Evolutionary conservation across 2,329 filamentous ascomycete species (phyloP).

Genomic region (Claviceps pazoutovae): DNA sequence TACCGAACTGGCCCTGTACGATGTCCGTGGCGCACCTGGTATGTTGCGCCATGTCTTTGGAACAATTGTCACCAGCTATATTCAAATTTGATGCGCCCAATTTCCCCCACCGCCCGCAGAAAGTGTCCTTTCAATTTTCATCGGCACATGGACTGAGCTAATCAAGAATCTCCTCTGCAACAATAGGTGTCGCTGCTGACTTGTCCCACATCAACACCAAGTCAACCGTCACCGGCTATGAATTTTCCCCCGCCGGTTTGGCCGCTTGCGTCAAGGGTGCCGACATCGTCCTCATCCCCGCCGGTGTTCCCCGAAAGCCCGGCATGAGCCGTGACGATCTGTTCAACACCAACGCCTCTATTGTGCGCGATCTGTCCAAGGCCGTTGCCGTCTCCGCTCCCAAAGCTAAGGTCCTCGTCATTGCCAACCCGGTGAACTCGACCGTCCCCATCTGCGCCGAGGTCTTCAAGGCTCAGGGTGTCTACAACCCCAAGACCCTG

Average conservation of each 20-base stretch:
- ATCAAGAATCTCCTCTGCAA: neutral
- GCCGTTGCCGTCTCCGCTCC: constrained; percentile 78
- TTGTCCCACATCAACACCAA: constrained; percentile 99
- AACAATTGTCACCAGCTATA: neutral
- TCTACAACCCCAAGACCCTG: constrained; percentile 98
- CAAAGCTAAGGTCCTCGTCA: constrained; percentile 91
- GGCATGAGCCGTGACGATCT: constrained; percentile 99
- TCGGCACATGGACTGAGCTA: neutral
- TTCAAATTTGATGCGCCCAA: constrained; percentile 5
- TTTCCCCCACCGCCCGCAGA: neutral
- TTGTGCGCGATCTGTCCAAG: constrained; percentile 96
- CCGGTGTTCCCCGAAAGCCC: constrained; percentile 96
- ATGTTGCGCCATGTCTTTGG: constrained; percentile 25
- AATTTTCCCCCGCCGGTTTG: constrained; percentile 62
- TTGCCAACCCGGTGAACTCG: constrained; percentile 99
- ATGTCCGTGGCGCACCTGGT: constrained; percentile 91
- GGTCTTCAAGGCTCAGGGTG: constrained; percentile 86
- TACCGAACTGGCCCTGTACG: constrained; percentile 88
- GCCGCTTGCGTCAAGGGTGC: constrained; percentile 67
- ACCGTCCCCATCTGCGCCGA: constrained; percentile 96
- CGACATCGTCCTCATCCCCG: constrained; percentile 93
- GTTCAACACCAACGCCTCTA: constrained; percentile 99
- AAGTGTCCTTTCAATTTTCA: no score
- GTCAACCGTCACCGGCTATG: constrained; percentile 83
- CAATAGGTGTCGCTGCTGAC: constrained; percentile 89